Evolutionary conservation across 495 filamentous ascomycete genomes (phyloP).

Genomic region (Neurospora tetrasperma): DNA sequence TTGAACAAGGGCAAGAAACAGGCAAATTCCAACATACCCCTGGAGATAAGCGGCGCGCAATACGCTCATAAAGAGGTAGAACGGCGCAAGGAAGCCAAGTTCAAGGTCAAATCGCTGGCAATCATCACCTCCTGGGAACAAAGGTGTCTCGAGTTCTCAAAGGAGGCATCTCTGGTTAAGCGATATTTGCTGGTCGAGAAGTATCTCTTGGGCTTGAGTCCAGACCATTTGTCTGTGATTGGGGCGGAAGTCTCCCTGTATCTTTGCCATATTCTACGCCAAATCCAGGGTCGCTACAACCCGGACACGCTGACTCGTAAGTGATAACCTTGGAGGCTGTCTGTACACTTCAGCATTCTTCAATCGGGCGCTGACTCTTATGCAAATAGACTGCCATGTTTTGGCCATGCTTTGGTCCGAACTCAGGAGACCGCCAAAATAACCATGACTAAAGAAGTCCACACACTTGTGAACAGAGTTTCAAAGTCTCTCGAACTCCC

Average conservation of each 20-base stretch:
- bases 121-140: slow-evolving; percentile 15
- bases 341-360: not conserved
- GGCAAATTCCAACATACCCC: slow-evolving; percentile 12
- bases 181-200: slow-evolving; percentile 37
- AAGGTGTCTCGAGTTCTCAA: slow-evolving; percentile 17
- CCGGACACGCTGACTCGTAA: not conserved
- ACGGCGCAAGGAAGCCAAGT: slow-evolving; percentile 20
- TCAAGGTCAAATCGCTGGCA: slow-evolving; percentile 1
- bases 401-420: slow-evolving; percentile 12
- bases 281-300: slow-evolving; percentile 6
- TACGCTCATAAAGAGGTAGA: slow-evolving; percentile 14
- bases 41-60: slow-evolving; percentile 18
- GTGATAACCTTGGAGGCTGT: not conserved
- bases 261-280: slow-evolving; percentile 32
- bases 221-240: slow-evolving; percentile 19
- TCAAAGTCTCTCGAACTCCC: slow-evolving; percentile 1
- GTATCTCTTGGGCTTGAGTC: slow-evolving; percentile 26
- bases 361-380: not conserved
- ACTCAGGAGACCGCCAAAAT: not conserved
- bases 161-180: slow-evolving; percentile 19
- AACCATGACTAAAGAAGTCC: slow-evolving; percentile 5
- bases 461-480: slow-evolving; percentile 1
- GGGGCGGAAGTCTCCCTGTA: slow-evolving; percentile 38
- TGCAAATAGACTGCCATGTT: not conserved
- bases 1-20: slow-evolving; percentile 17